phyloP scores from a whole-genome alignment of 495 filamentous ascomycete genomes.

The Xylaria grammica region DNA sequence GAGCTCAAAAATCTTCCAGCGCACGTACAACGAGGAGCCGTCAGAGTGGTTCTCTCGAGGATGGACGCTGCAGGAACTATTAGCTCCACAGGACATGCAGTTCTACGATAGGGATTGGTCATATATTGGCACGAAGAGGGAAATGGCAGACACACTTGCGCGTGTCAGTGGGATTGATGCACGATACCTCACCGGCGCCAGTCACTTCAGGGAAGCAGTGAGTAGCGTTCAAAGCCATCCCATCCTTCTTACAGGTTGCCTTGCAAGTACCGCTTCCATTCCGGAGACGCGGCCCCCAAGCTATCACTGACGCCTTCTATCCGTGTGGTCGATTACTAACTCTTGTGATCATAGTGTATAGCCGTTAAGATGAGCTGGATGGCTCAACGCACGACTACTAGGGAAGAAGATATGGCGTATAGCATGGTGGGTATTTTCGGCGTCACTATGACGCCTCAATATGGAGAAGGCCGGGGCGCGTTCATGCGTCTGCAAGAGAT shows the following conservation, averaged over 20 bases:
- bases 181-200: conserved; percentile 4
- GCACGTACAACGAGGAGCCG: not conserved
- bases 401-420: conserved; percentile 35
- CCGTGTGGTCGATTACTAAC: conserved; percentile 33
- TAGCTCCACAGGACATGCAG: conserved; percentile 34
- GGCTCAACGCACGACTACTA: conserved; percentile 25
- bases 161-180: conserved; percentile 7
- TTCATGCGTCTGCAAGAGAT: conserved; percentile 5
- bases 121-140: conserved; percentile 31
- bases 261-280: too few relatives aligned
- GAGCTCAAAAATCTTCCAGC: not conserved
- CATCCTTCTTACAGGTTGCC: conserved; percentile 27
- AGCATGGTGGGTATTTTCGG: conserved; percentile 39
- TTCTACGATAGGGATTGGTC: conserved; percentile 41
- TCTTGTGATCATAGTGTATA: conserved; percentile 23
- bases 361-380: conserved; percentile 34
- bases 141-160: not conserved
- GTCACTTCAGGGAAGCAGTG: conserved; percentile 1
- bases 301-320: too few relatives aligned
- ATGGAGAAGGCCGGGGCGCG: conserved; percentile 9
- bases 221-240: not conserved
- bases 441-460: conserved; percentile 30
- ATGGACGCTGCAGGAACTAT: conserved; percentile 48
- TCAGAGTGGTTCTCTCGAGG: conserved; percentile 46
- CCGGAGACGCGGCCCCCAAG: too few relatives aligned